Evolutionary conservation across 139 green algal species (phyloP), one percentile per base, ranked within the genome.

Genomic region (Micractinium sp.): DNA sequence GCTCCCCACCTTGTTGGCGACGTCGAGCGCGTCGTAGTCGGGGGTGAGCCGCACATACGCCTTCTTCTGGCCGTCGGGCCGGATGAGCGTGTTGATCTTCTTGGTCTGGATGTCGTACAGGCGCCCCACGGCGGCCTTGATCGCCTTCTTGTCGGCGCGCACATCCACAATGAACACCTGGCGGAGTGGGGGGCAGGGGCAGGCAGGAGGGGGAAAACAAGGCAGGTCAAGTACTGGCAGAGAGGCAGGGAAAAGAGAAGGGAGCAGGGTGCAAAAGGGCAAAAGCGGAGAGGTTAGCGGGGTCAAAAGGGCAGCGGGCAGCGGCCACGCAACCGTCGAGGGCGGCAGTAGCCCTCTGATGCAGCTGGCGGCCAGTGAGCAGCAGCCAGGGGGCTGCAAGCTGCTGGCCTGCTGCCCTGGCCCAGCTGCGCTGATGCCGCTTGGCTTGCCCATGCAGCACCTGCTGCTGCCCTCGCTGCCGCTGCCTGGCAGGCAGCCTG

Each of bases 71-170:
- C 98, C 98, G 84, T 99, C 97, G 36, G 98, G 97, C 71, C 97
- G 92, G 94, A 99, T 99, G 61, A 99, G 95, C 25, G 97, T 99
- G 95, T 99, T 99, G 95, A 99, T 95, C 94, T 99, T 99, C 93
- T 97, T 96, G 82, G 93, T 96, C 92, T 98, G 94, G 90, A 99
- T 99, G 95, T 99, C 97, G 90, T 99, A 99, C 96, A 99, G 95
- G 78, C 92, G 90, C 61, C 90, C 90, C 47, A 99, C 97, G 16
- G 98, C 97, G 23, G 96, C 94, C 94, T 97, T 98, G 94, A 99
- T 99, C 93, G 98, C 94, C 91, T 93, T 95, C 95, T 99, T 99
- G 93, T 93, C 95, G 33, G 96, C 93, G 38, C 94, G 92, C 56
- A 95, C 85, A 87, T 99, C 97, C 81, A 99, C 96, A 81, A 99